Base-by-base conservation (phyloP, 805 yeast species). In the Wickerhamomyces subpelliculosus region DNA sequence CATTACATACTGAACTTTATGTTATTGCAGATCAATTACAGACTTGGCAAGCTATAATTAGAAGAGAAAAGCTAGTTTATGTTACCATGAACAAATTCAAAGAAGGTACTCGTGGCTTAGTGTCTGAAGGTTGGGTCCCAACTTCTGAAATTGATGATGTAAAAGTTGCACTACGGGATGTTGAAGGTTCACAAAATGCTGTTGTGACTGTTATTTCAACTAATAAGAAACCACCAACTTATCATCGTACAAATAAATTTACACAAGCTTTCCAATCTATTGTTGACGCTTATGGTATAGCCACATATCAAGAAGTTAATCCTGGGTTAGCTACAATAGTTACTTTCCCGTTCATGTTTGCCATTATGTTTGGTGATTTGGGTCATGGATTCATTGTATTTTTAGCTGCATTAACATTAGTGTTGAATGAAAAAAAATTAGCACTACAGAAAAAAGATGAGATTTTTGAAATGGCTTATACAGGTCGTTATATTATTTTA, bases 51-150 rank as follows among this genome's bases (percentile, higher is more conserved):
- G 70, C 73, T 7, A 65, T 71, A 18, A 64, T 80, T 23, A 78
- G 77, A 40, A 77, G 87, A 58, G 99, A 93, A 60, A 85, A 85
- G 57, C 81, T 87, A 12, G 80, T 89, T 13, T 88, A 82, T 60
- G 70, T 80, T 25, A 73, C 87, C 0, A 68, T 93, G 67, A 87
- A 87, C 61, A 68, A 87, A 59, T 86, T 84, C 54, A 83, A 80
- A 59, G 94, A 84, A 54, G 85, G 76, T 46, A 67, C 81, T n/a
- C 78, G 96, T 63, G 84, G 95, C 27, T 68, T 93, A 43, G 75
- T 90, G 34, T 95, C 94, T 17, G 97, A 94, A 67, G 98, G 97
- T 24, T 93, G 99, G 99, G 68, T 86, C 17, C 97, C 99, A 28
- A 71, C 80, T 17, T 78, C 75, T 45, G 96, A 88, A 44, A 63